Evolutionary conservation across 352 stramenopile genomes (phyloP).

Genomic region (Phytophthora pistaciae): DNA sequence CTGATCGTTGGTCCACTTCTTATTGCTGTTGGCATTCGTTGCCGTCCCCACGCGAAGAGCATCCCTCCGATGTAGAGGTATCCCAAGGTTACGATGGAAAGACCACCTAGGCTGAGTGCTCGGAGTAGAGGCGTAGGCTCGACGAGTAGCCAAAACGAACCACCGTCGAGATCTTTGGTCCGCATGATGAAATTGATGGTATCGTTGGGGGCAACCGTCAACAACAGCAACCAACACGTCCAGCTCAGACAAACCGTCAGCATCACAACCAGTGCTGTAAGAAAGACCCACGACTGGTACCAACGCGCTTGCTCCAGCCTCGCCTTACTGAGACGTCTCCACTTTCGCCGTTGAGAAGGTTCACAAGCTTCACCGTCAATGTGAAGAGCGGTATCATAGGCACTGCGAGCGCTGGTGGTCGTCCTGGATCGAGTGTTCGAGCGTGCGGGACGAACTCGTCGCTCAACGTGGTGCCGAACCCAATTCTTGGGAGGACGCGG

Average conservation of each 20-base stretch:
- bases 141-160: slow-evolving; percentile 50
- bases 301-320: slow-evolving; percentile 2
- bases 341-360: slow-evolving; percentile 14
- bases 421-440: slow-evolving; percentile 13
- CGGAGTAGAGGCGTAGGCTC: slow-evolving; percentile 28
- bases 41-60: slow-evolving; percentile 8
- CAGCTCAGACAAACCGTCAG: slow-evolving; percentile 28
- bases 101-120: slow-evolving; percentile 23
- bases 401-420: slow-evolving; percentile 12
- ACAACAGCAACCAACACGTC: slow-evolving; percentile 41
- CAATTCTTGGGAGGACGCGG: slow-evolving; percentile 16
- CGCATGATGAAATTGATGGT: slow-evolving; percentile 47
- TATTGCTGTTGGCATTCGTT: not conserved
- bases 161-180: slow-evolving; percentile 42
- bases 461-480: slow-evolving; percentile 18
- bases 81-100: slow-evolving; percentile 28
- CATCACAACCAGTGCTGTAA: slow-evolving; percentile 12
- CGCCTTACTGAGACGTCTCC: slow-evolving; percentile 7
- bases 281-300: slow-evolving; percentile 26
- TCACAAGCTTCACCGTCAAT: slow-evolving; percentile 11
- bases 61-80: slow-evolving; percentile 32
- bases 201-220: slow-evolving; percentile 38
- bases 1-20: slow-evolving; percentile 8
- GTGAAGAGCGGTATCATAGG: slow-evolving; percentile 10
- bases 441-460: slow-evolving; percentile 11